Evolutionary conservation across 352 stramenopile species (phyloP).

Genomic region (Globisporangium emineosum): DNA sequence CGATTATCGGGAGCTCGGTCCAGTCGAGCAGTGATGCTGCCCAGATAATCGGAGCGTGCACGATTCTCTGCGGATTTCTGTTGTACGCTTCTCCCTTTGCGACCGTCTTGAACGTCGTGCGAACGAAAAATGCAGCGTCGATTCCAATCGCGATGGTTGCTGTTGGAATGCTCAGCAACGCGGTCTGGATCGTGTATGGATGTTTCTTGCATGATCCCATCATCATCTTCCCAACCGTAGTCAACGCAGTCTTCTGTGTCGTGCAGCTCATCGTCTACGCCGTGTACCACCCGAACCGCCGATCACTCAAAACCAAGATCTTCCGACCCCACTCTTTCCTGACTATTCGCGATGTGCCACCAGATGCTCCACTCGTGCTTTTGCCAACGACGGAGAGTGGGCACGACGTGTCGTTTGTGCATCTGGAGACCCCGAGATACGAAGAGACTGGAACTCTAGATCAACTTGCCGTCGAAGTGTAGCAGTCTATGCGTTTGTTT

Average conservation of each 20-base stretch:
- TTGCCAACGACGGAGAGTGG: constrained; percentile 11
- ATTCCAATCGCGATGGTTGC: constrained; percentile 39
- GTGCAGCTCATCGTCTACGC: constrained; percentile 36
- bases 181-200: constrained; percentile 38
- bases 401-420: constrained; percentile 20
- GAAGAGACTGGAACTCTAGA: not conserved
- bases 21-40: constrained; percentile 14
- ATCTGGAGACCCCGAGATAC: constrained; percentile 23
- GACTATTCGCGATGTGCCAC: not conserved
- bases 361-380: constrained; percentile 13
- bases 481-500: not conserved
- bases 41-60: constrained; percentile 24
- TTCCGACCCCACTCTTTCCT: constrained; percentile 4
- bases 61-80: constrained; percentile 26
- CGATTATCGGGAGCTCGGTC: constrained; percentile 12
- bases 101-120: constrained; percentile 26
- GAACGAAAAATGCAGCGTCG: constrained; percentile 28
- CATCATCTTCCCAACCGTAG: constrained; percentile 28
- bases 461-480: not conserved
- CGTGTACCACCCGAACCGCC: constrained; percentile 21
- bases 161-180: constrained; percentile 36
- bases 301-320: constrained; percentile 8
- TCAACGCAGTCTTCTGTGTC: constrained; percentile 33
- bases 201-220: constrained; percentile 31
- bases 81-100: constrained; percentile 37